A percentile compares a stretch with the other conserved stretches of the same genome.
phyloP scores from a whole-genome alignment of 2,329 filamentous ascomycete genomes.

The Sporothrix dimorphospora region DNA sequence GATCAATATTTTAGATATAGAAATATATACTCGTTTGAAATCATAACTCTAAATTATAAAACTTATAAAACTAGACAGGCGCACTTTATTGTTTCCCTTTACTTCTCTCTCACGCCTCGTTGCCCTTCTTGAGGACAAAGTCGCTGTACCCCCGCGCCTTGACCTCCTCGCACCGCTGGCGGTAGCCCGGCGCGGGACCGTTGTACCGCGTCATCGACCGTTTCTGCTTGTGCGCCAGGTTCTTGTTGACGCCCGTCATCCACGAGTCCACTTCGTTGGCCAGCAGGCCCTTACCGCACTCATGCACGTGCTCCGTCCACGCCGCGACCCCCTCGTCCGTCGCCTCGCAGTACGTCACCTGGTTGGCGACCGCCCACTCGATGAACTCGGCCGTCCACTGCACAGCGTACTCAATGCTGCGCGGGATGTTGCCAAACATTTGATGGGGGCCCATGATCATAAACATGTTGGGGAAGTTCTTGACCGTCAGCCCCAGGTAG shows the following conservation, averaged over 20 bases:
- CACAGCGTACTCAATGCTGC: constrained; percentile 57
- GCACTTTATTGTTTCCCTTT: background rate
- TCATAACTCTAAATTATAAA: background rate
- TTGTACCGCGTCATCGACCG: constrained; percentile 52
- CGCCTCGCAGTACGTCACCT: constrained; percentile 45
- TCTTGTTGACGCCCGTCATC: constrained; percentile 60
- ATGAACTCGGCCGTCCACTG: constrained; percentile 56
- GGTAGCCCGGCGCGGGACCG: constrained; percentile 49
- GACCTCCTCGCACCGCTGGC: constrained; percentile 44
- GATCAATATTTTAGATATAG: background rate
- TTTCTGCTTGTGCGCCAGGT: constrained; percentile 50
- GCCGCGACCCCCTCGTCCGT: constrained; percentile 44
- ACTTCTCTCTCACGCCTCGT: background rate
- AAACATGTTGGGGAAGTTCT: constrained; percentile 34
- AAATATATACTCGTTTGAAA: background rate
- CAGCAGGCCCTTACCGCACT: constrained; percentile 49
- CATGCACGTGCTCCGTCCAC: constrained; percentile 55
- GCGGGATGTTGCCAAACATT: constrained; percentile 58
- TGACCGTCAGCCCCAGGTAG: constrained; percentile 35
- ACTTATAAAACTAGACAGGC: background rate
- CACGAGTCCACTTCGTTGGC: constrained; percentile 55
- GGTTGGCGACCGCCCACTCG: constrained; percentile 39
- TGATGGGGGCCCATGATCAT: constrained; percentile 40
- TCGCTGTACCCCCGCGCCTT: constrained; percentile 37
- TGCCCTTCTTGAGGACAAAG: constrained; percentile 23